A percentile compares a stretch with the other conserved stretches of the same genome.
Conservation (phyloP, 2,329 filamentous ascomycete species). For the Ambrosiella cleistominuta region DNA sequence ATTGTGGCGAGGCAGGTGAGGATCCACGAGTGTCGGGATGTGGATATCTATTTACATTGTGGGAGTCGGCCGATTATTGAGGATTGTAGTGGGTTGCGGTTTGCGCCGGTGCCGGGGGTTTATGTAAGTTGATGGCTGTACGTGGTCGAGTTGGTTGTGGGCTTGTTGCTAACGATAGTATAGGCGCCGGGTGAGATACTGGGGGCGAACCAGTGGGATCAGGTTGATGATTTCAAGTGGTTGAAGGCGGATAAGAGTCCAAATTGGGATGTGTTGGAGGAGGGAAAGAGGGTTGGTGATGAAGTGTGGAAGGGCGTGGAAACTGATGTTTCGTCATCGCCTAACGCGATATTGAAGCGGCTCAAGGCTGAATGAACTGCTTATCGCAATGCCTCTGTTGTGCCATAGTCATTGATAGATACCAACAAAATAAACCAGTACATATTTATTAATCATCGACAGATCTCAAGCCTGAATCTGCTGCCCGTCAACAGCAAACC, state of each 20-base stretch:
- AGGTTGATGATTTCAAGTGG: constrained; percentile 97
- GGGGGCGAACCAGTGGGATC: constrained; percentile 57
- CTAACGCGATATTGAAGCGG: background rate
- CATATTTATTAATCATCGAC: no score
- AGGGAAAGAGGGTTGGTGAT: constrained; percentile 39
- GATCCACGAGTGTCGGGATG: constrained; percentile 71
- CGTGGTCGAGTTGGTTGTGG: background rate
- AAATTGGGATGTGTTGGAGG: constrained; percentile 61
- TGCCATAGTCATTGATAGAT: no score
- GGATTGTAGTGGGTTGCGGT: constrained; percentile 60
- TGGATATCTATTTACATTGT: constrained; percentile 71
- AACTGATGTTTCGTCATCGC: constrained; percentile 25
- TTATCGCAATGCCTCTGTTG: no score
- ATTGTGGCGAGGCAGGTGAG: constrained; percentile 74
- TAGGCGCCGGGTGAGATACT: constrained; percentile 5
- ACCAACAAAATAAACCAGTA: no score
- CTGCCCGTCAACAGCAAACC: constrained; percentile 20
- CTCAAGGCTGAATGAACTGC: background rate
- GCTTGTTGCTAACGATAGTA: constrained; percentile 1
- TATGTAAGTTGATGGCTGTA: constrained; percentile 35
- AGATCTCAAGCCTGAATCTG: constrained; percentile 4
- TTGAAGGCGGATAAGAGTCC: constrained; percentile 71
- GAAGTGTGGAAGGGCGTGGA: constrained; percentile 53
- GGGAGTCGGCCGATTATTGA: constrained; percentile 84
- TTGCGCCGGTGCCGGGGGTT: constrained; percentile 52